Evolutionary conservation across 2,329 filamentous ascomycete species (phyloP).

Genomic region (Alternaria gansuensis): DNA sequence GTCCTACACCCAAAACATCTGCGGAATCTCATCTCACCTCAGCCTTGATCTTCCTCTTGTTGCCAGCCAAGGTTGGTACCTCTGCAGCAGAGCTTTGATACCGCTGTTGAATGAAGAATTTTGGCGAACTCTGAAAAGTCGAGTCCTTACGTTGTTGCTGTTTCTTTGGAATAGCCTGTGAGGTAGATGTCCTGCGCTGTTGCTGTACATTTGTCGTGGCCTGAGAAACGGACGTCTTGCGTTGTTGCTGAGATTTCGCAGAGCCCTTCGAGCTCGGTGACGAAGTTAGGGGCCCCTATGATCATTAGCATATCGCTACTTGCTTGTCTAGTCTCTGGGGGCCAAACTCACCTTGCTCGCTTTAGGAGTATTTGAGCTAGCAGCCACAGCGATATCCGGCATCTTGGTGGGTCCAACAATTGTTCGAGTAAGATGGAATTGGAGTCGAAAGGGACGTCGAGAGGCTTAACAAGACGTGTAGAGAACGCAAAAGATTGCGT

Average conservation of each 20-base stretch:
- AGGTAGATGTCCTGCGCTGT: neutral
- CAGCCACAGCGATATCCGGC: neutral
- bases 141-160: conserved; percentile 5
- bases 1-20: neutral
- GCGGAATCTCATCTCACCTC: conserved; percentile 10
- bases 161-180: neutral
- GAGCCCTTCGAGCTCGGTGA: neutral
- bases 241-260: conserved; percentile 1
- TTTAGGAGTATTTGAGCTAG: conserved; percentile 13
- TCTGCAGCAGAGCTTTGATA: neutral
- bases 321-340: neutral
- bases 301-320: neutral
- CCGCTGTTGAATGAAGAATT: neutral
- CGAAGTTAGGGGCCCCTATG: neutral
- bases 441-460: neutral
- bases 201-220: neutral
- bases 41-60: conserved; percentile 22
- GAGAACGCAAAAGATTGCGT: neutral
- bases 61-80: neutral
- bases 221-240: neutral
- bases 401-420: neutral
- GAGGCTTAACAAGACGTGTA: neutral
- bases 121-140: neutral
- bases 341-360: conserved; percentile 20
- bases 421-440: too few species aligned